Evolutionary conservation across 768 basidiomycete species (phyloP), one percentile per base, ranked within the genome.

Genomic region (Agaricus blazei): DNA sequence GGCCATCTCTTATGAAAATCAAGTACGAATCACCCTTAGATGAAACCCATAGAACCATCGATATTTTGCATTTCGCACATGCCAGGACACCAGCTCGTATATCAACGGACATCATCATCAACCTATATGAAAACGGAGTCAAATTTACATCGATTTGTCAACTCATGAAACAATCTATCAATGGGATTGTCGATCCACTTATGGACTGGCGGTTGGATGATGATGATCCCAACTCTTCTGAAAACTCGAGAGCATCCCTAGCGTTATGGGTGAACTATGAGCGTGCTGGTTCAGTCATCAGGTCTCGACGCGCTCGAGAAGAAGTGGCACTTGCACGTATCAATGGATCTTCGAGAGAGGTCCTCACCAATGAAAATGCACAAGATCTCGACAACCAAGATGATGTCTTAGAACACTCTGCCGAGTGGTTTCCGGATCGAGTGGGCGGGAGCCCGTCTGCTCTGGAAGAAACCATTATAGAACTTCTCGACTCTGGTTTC

Each of bases 351-450:
- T 67, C 70, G 11, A 72, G 75, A 34, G 59, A 66, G 9, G 72
- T 73, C n/a, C 63, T 59, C 23, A 71, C 72, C 3, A 77, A 76
- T 14, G 62, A 65, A 9, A 67, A 69, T 9, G 72, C 74, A 15
- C 70, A 68, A 8, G 71, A 70, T 4, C 28, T 63, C 0, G 69
- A 72, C 6, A 75, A 68, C 14, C 42, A 60, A 12, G 67, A 70
- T 7, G 60, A 59, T 6, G 59, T 63, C 1, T 63, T 63, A 2
- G 72, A 77, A 41, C 67, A 68, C 2, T 86, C 85, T n/a, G 69
- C 71, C 19, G 83, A 85, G 1, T 87, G 85, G 84, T 87, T 84
- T 84, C 72, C 70, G n/a, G 85, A 88, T 57, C 75, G 81, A 24
- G 68, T 81, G 29, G 84, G 83, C 48, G 86, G 80, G 3, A 75